Conservation (phyloP, 805 yeast genomes). For the Phaffomyces opuntiae region DNA sequence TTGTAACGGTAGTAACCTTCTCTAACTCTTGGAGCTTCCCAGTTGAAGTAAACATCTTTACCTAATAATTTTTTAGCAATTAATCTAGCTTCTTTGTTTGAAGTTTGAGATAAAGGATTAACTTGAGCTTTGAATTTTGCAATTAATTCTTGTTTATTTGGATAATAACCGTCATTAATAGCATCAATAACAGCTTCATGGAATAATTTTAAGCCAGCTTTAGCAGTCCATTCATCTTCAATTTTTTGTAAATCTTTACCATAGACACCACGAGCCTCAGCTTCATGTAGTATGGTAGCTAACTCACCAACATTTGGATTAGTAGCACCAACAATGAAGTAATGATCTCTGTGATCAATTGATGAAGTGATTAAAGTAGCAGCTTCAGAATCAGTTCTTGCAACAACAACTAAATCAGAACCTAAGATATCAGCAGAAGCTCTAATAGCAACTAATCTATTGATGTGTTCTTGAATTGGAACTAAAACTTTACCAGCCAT, state of each 20-base stretch:
- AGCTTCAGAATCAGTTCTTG: slow-evolving; percentile 97
- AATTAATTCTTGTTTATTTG: slow-evolving; percentile 58
- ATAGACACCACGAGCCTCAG: slow-evolving; percentile 66
- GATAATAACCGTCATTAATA: slow-evolving; percentile 51
- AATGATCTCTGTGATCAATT: slow-evolving; percentile 91
- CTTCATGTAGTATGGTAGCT: slow-evolving; percentile 71
- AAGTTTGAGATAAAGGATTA: slow-evolving; percentile 66
- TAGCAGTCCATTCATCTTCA: slow-evolving; percentile 75
- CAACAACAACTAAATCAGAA: slow-evolving; percentile 77
- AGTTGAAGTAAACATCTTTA: slow-evolving; percentile 79
- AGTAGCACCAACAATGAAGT: slow-evolving; percentile 84
- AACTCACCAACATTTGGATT: slow-evolving; percentile 74
- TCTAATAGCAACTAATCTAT: slow-evolving; percentile 88
- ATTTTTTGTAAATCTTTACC: slow-evolving; percentile 66
- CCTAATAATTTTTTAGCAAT: slow-evolving; percentile 74
- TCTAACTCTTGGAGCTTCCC: slow-evolving; percentile 93
- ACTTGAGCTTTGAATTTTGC: slow-evolving; percentile 59
- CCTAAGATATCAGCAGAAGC: slow-evolving; percentile 93
- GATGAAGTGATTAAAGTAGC: slow-evolving; percentile 92
- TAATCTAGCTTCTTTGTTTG: slow-evolving; percentile 73
- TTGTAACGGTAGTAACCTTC: slow-evolving; percentile 95
- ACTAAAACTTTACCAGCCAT: slow-evolving; percentile 98
- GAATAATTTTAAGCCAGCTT: slow-evolving; percentile 83
- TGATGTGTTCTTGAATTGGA: slow-evolving; percentile 96
- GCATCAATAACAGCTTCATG: slow-evolving; percentile 87